These are phyloP conservation scores for Trametes hirsuta DNA, from an alignment of 1,284 basidiomycete species.

Conservation along the genomic window DNA sequence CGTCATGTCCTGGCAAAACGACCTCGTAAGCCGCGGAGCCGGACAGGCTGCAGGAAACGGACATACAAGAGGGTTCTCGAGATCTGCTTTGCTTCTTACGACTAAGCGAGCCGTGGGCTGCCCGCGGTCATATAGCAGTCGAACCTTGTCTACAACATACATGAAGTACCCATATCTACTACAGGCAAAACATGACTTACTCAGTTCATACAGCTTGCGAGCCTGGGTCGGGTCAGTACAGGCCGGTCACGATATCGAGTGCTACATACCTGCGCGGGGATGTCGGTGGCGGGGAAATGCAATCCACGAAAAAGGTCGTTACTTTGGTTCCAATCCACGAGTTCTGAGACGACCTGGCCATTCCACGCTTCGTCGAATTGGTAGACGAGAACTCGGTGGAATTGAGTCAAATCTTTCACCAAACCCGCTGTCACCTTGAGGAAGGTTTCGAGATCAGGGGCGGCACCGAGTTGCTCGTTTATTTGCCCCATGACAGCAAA, in stretches of 20 bases:
- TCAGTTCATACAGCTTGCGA: conserved; percentile 35
- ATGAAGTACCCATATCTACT: background rate
- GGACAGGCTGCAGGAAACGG: conserved; percentile 6
- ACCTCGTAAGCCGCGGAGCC: background rate
- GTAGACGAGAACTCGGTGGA: conserved; percentile 89
- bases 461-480: conserved; percentile 81
- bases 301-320: conserved; percentile 80
- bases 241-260: background rate
- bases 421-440: conserved; percentile 82
- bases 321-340: conserved; percentile 83
- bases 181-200: conserved; percentile 24
- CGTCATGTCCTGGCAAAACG: conserved; percentile 70
- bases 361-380: conserved; percentile 80
- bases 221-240: conserved; percentile 24
- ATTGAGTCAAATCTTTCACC: conserved; percentile 83
- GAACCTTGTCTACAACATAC: conserved; percentile 67
- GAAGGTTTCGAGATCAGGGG: conserved; percentile 73
- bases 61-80: conserved; percentile 72
- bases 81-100: conserved; percentile 65
- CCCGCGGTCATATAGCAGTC: conserved; percentile 80
- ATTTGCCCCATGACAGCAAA: conserved; percentile 84
- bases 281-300: conserved; percentile 68
- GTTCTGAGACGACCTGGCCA: conserved; percentile 81
- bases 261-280: conserved; percentile 55
- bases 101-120: conserved; percentile 82